Evolutionary conservation across 306 rosid genomes (phyloP), one percentile per base, ranked within the genome.

Genomic region (Hippophae tibetana): DNA sequence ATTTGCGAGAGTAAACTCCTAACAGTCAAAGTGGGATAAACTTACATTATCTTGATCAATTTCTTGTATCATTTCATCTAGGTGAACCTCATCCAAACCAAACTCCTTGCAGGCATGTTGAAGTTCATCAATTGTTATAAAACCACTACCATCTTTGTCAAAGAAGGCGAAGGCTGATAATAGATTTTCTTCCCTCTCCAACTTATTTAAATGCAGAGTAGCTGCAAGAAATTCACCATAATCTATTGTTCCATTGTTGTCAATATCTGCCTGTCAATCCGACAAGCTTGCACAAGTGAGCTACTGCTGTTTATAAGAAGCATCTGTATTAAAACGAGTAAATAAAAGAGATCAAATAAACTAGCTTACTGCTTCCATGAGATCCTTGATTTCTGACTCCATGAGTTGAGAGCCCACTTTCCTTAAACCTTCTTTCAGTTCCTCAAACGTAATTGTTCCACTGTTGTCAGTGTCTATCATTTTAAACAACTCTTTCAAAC

Each of bases 191-290:
- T 78, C 79, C 64, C 83, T 71, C 59, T 78, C 79, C 68, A 74
- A 9, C 76, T 78, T 78, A 66, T 78, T 78, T 71, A 78, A 59
- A 63, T 78, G 83, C 65, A 78, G 71, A 7, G 83, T 78, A 5
- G 83, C 79, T 10, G 83, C 83, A 60, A 78, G 83, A 51, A 78
- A 78, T 59, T 78, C 83, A 1, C 83, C 79, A 40, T 78, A 78
- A 47, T 78, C 79, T 38, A 78, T 70, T 10, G 79, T 78, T 46
- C 79, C 79, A 47, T 50, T 78, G 68, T 74, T 78, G 72, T 78
- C 79, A 45, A 78, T 70, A 56, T 78, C 79, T 49, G 79, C 83
- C 78, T 73, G 69, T 23, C 56, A 69, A 54, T 59, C 26, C 64
- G 55, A 10, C 55, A 31, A 31, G 38, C 5, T 31, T 4, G 45